phyloP scores from a whole-genome alignment of 768 basidiomycete genomes.

The Tulasnella sp. region DNA sequence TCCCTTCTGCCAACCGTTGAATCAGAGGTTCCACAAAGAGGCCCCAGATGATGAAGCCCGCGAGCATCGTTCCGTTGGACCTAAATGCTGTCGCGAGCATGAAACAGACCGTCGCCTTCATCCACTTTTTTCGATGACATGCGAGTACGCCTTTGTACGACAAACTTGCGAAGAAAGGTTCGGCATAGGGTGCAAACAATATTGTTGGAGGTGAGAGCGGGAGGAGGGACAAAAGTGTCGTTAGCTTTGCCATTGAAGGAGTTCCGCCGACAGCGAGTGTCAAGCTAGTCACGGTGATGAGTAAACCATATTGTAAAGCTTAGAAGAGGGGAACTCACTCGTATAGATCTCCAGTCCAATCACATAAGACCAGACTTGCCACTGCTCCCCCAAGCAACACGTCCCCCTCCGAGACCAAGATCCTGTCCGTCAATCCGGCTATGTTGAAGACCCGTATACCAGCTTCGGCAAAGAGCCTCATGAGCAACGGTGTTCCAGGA shows the following conservation, averaged over 20 bases:
- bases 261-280: slow-evolving; percentile 61
- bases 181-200: slow-evolving; percentile 72
- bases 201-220: slow-evolving; percentile 79
- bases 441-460: background rate
- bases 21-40: slow-evolving; percentile 61
- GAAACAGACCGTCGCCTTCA: slow-evolving; percentile 63
- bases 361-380: slow-evolving; percentile 19
- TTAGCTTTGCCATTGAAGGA: slow-evolving; percentile 61
- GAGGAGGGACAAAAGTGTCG: slow-evolving; percentile 70
- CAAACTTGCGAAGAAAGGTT: slow-evolving; percentile 82
- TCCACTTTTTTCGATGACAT: slow-evolving; percentile 56
- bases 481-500: slow-evolving; percentile 64
- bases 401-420: slow-evolving; percentile 39
- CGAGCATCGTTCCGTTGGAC: slow-evolving; percentile 75
- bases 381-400: slow-evolving; percentile 36
- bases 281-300: slow-evolving; percentile 43
- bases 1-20: slow-evolving; percentile 33
- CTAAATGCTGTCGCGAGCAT: slow-evolving; percentile 66
- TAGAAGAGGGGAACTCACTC: slow-evolving; percentile 29
- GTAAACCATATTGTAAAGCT: background rate
- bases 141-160: slow-evolving; percentile 76
- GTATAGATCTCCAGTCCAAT: slow-evolving; percentile 35
- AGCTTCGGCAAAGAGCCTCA: slow-evolving; percentile 46
- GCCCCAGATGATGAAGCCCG: slow-evolving; percentile 81
- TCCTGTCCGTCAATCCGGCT: slow-evolving; percentile 34